Base-by-base conservation (phyloP, 371 early-diverging fungal genomes). In the Catenaria anguillulae region DNA sequence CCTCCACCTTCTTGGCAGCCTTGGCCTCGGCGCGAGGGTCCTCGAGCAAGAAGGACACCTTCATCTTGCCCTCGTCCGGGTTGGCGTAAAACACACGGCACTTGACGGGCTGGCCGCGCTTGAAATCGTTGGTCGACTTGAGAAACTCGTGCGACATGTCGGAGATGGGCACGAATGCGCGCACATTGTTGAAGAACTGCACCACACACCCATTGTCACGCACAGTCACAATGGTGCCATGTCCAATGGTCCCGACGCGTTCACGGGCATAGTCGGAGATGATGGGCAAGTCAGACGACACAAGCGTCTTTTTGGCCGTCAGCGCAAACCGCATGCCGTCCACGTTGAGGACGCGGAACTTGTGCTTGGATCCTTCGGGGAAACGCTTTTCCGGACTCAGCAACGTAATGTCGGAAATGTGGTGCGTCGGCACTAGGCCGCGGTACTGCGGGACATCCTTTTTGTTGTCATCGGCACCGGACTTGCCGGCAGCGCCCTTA, bases 291-390 rank as follows among this genome's bases (percentile, higher is more conserved):
- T 79, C 80, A 48, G 81, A 81, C 60, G 84, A 77, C 58, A 93
- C 73, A n/a, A 95, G 69, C 17, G 82, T 75, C 63, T 86, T 87
- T 68, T 89, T 90, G 63, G 84, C 70, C 2, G 94, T 92, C 56
- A 94, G 65, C 21, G 70, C 62, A 31, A 94, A 69, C 48, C 75
- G 76, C 4, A 65, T 73, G 0, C 67, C 34, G 62, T 88, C 77
- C 13, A 78, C 72, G 15, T 73, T 71, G 24, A 90, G 71, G 10
- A 94, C 92, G 60, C 87, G 82, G 69, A 80, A 83, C 64, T 77
- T 77, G 40, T 90, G 66, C 35, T 68, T 68, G 62, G 75, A 76
- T 31, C 88, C 92, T 2, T 71, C 65, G 69, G 87, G 87, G 72
- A 88, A 94, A 63, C 80, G 79, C 65, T 83, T 81, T 66, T 85